Percentiles rank a stretch among this genome's conserved stretches.
Conservation (phyloP, 306 rosid species). For the Calophaca sinica region DNA sequence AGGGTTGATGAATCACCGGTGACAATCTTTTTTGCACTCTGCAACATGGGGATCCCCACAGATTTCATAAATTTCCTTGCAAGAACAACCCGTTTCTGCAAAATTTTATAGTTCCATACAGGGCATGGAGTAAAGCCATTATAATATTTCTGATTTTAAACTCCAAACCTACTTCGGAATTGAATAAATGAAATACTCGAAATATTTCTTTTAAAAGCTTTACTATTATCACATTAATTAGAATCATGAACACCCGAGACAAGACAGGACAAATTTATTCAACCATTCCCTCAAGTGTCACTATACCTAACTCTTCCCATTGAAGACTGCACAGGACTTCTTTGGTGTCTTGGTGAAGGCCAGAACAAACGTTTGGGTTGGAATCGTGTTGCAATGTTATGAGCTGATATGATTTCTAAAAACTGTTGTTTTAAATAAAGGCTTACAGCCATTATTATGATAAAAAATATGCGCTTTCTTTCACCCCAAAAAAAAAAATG, state of each 20-base stretch:
- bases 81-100: conserved; percentile 19
- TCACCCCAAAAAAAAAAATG: too few relatives aligned
- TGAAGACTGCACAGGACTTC: conserved; percentile 58
- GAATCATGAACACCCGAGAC: conserved; percentile 29
- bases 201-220: conserved; percentile 8
- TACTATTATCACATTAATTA: not conserved
- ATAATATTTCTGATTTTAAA: conserved; percentile 12
- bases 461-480: too few relatives aligned
- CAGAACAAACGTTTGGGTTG: too few relatives aligned
- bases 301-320: conserved; percentile 65
- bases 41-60: conserved; percentile 43
- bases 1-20: conserved; percentile 47
- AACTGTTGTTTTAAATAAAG: too few relatives aligned
- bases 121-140: not conserved
- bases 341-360: conserved; percentile 50
- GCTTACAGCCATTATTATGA: too few relatives aligned
- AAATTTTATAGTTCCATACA: conserved; percentile 22
- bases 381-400: too few relatives aligned
- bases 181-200: not conserved
- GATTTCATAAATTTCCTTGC: conserved; percentile 26
- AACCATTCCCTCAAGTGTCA: conserved; percentile 5
- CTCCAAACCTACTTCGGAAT: conserved; percentile 19
- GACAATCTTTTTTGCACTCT: conserved; percentile 55
- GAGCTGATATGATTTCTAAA: too few relatives aligned
- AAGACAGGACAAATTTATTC: conserved; percentile 21